Conservation (phyloP, 495 filamentous ascomycete genomes). For the Paragyromitra xinjiangensis region DNA sequence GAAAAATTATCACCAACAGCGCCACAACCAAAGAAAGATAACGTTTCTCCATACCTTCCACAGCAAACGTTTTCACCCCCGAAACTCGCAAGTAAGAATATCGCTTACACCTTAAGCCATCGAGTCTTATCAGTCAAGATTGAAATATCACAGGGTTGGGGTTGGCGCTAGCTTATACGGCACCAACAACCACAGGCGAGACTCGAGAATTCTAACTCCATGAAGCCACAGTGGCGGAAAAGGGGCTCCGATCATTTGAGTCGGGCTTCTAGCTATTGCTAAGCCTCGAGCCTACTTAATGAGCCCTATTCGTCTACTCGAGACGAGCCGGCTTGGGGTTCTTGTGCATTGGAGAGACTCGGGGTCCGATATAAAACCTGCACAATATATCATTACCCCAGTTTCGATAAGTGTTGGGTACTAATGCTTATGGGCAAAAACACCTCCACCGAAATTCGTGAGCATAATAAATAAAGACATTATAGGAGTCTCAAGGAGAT, state of each 20-base stretch:
- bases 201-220: background rate
- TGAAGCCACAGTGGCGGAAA: slow-evolving; percentile 7
- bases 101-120: slow-evolving; percentile 1
- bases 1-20: slow-evolving; percentile 2
- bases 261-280: slow-evolving; percentile 13
- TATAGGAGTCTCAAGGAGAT: slow-evolving; percentile 1
- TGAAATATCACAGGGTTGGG: slow-evolving; percentile 9
- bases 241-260: background rate
- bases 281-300: slow-evolving; percentile 13
- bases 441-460: slow-evolving; percentile 2
- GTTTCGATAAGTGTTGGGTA: background rate
- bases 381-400: slow-evolving; percentile 21
- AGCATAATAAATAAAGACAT: slow-evolving; percentile 14
- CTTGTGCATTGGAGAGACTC: slow-evolving; percentile 1
- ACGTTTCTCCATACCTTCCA: background rate
- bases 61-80: background rate
- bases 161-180: background rate
- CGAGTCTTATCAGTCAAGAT: slow-evolving; percentile 6
- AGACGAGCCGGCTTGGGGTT: slow-evolving; percentile 8
- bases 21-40: background rate
- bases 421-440: slow-evolving; percentile 8
- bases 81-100: background rate
- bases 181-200: background rate
- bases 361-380: slow-evolving; percentile 4
- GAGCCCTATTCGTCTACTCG: background rate